Evolutionary conservation across 1,139 yeast genomes (phyloP), one percentile per base, ranked within the genome.

Genomic region (Geotrichum klebahnii): DNA sequence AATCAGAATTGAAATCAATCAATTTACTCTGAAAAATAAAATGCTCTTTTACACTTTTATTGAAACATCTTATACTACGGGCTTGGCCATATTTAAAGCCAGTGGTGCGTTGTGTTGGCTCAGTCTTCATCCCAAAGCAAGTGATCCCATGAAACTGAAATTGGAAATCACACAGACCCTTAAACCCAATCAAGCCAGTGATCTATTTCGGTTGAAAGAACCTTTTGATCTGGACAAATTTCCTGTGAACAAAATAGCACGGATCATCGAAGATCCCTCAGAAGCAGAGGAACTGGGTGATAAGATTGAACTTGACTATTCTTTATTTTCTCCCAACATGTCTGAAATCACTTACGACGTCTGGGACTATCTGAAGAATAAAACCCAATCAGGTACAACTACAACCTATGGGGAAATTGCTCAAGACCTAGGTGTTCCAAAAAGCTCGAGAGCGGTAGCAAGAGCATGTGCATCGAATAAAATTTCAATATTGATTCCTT

Each of bases 391-490:
- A n/a, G 42, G 42, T 3, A 23, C 5, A 24, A 38, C 42, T 3
- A 38, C 31, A 3, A 38, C 22, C 17, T 38, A 38, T 19, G 42
- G 42, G 8, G 42, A 14, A 12, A 38, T 38, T 38, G 42, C 42
- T n/a, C 24, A 24, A 22, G 31, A 22, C 3, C 19, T 38, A 22
- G 42, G 42, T 9, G 32, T 38, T 10, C 32, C 42, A 3, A 6
- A 38, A 3, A 24, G 42, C 16, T 12, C 42, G 19, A 23, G 42
- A n/a, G 42, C 42, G 3, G 42, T 38, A 22, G 42, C 42, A 24
- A 23, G 42, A 22, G 42, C 42, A 5, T 38, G 42, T 14, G 42
- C 42, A 8, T 6, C 5, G 19, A 38, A 38, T 22, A 38, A 38
- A 24, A 14, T 38, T 5, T 31, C 42, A 5, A 32, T 38, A 22